phyloP scores from a whole-genome alignment of 495 filamentous ascomycete species.

The Umbilicaria muhlenbergii region DNA sequence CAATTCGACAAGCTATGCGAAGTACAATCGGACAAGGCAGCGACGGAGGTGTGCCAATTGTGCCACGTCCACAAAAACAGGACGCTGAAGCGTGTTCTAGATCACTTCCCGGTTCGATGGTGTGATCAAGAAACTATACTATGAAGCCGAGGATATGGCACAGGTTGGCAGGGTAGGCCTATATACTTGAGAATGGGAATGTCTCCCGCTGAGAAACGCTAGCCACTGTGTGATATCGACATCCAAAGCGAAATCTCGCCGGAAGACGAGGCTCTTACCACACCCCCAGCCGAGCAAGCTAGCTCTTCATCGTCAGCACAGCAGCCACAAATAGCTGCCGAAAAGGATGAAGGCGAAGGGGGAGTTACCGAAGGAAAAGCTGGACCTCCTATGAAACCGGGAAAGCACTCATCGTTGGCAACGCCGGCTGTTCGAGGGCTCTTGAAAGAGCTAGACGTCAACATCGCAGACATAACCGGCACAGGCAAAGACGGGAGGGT shows the following conservation, averaged over 20 bases:
- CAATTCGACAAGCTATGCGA: conserved; percentile 97
- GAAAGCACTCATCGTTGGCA: conserved; percentile 54
- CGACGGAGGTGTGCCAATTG: conserved; percentile 51
- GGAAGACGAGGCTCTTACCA: conserved; percentile 33
- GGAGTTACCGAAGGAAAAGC: not conserved
- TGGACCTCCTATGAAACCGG: not conserved
- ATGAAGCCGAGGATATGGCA: conserved; percentile 90
- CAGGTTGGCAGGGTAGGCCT: conserved; percentile 62
- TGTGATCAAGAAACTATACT: conserved; percentile 90
- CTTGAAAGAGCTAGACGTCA: conserved; percentile 56
- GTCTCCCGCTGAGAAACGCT: conserved; percentile 18
- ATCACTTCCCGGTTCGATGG: conserved; percentile 93
- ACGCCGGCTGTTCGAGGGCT: conserved; percentile 89
- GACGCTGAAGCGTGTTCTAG: conserved; percentile 20
- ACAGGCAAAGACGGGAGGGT: conserved; percentile 89
- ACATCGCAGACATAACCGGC: conserved; percentile 62
- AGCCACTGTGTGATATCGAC: conserved; percentile 39
- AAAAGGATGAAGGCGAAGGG: conserved; percentile 5
- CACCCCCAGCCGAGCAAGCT: conserved; percentile 16
- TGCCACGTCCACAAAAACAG: not conserved
- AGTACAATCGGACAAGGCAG: conserved; percentile 95
- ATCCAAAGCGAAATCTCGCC: conserved; percentile 42
- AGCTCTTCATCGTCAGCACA: conserved; percentile 8
- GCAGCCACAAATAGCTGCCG: conserved; percentile 14
- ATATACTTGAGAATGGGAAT: not conserved